These are phyloP conservation scores for Epichloe typhina DNA, from an alignment of 2,329 filamentous ascomycete species.

Conservation along the genomic window DNA sequence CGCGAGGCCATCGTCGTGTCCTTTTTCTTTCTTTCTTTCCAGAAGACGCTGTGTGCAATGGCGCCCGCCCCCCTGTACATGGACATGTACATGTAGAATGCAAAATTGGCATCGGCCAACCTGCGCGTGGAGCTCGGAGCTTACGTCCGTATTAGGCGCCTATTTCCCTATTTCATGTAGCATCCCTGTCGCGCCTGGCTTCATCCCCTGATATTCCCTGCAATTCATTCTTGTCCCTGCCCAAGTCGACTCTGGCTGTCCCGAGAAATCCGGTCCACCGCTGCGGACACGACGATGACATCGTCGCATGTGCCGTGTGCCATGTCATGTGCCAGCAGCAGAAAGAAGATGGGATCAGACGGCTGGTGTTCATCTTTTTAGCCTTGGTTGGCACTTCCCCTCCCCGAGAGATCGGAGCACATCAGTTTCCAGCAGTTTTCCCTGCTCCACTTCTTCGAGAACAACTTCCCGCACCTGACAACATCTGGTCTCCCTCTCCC, in stretches of 20 bases:
- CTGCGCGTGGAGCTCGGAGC: not conserved
- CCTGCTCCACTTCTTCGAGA: slow-evolving; percentile 20
- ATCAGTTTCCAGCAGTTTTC: not conserved
- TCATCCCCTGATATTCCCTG: not conserved
- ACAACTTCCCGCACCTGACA: slow-evolving; percentile 14
- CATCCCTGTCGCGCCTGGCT: not conserved
- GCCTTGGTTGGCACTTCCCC: too few species aligned
- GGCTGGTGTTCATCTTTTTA: too few species aligned
- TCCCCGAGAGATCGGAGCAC: not conserved
- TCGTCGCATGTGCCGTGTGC: not conserved
- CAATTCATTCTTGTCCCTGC: not conserved
- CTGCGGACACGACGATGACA: not conserved
- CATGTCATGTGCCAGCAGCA: not conserved
- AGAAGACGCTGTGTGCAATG: not conserved
- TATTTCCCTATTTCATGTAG: too few species aligned
- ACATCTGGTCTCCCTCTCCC: slow-evolving; percentile 1
- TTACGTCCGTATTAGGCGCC: not conserved
- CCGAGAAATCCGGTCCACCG: too few species aligned
- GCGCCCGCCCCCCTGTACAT: too few species aligned
- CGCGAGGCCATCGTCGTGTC: too few species aligned
- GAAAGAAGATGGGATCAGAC: not conserved
- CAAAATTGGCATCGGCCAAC: too few species aligned
- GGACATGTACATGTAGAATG: not conserved
- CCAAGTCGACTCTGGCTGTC: too few species aligned
- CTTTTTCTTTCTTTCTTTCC: too few species aligned